These are phyloP conservation scores for Penicillium sclerotigenum DNA, from an alignment of 2,329 filamentous ascomycete species.

Conservation along the genomic window DNA sequence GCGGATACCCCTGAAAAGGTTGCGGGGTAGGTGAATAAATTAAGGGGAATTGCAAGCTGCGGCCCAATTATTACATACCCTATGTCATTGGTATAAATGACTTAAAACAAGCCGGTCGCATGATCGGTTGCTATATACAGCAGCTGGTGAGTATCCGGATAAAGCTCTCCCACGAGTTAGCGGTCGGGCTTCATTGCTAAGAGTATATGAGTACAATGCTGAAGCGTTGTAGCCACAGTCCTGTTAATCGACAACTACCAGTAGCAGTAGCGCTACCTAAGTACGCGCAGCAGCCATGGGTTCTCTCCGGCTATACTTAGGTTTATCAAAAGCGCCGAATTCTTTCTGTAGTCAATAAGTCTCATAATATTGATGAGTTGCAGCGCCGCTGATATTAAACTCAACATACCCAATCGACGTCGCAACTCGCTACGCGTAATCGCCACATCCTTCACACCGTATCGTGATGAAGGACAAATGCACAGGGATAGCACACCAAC, in stretches of 20 bases:
- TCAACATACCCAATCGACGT: neutral
- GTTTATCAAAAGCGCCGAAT: neutral
- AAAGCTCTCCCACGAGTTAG: neutral
- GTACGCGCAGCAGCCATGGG: neutral
- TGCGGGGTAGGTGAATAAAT: neutral
- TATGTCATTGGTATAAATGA: neutral
- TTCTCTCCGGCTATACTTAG: neutral
- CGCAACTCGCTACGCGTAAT: neutral
- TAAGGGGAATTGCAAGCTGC: neutral
- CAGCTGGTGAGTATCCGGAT: neutral
- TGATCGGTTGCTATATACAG: neutral
- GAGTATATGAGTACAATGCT: neutral
- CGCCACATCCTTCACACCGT: too few relatives aligned
- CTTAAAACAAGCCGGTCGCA: constrained; percentile 1
- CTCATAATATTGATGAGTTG: neutral
- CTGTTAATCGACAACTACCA: neutral
- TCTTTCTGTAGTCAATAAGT: neutral
- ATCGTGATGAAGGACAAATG: neutral
- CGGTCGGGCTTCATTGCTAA: neutral
- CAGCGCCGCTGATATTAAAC: too few relatives aligned
- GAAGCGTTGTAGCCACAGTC: neutral
- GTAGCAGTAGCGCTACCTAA: neutral
- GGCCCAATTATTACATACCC: neutral
- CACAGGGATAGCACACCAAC: neutral
- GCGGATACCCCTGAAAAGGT: neutral